phyloP scores from a whole-genome alignment of 75 land plant species.

The Sequoia sempervirens region DNA sequence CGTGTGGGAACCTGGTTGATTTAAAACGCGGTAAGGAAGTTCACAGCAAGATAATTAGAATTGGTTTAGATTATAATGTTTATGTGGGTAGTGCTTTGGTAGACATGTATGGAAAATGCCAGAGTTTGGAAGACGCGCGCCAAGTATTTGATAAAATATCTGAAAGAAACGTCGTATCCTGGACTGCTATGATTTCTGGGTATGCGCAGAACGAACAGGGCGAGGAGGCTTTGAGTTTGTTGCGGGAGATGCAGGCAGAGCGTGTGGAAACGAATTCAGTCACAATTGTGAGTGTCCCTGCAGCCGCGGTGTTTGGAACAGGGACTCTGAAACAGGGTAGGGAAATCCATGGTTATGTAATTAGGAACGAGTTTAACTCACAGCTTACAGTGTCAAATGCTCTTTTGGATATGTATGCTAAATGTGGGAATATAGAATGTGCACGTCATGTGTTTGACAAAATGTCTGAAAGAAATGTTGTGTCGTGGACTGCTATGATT shows the following conservation, averaged over 20 bases:
- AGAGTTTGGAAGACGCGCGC: too few relatives aligned
- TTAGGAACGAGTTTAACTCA: background rate
- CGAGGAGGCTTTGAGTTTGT: too few relatives aligned
- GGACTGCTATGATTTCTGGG: background rate
- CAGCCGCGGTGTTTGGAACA: background rate
- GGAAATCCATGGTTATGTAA: constrained; percentile 11
- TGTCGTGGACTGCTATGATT: constrained; percentile 14
- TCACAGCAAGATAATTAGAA: too few relatives aligned
- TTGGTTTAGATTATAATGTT: too few relatives aligned
- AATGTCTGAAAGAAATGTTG: constrained; percentile 4
- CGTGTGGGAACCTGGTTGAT: too few relatives aligned
- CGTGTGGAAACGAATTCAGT: too few relatives aligned
- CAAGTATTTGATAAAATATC: too few relatives aligned
- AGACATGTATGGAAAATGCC: too few relatives aligned
- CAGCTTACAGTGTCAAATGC: constrained; percentile 5
- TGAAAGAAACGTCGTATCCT: too few relatives aligned
- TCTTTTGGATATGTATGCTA: constrained; percentile 16
- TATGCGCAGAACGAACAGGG: constrained; percentile 9
- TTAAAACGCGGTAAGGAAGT: too few relatives aligned
- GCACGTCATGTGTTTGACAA: constrained; percentile 13
- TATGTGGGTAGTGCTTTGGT: too few relatives aligned
- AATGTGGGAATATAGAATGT: background rate
- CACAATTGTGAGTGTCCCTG: background rate
- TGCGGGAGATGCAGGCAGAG: too few relatives aligned
- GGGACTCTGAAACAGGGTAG: background rate